Percentiles rank a stretch among this genome's conserved stretches.
Conservation (phyloP, 2,329 filamentous ascomycete species). For the Pseudogymnoascus sp. region DNA sequence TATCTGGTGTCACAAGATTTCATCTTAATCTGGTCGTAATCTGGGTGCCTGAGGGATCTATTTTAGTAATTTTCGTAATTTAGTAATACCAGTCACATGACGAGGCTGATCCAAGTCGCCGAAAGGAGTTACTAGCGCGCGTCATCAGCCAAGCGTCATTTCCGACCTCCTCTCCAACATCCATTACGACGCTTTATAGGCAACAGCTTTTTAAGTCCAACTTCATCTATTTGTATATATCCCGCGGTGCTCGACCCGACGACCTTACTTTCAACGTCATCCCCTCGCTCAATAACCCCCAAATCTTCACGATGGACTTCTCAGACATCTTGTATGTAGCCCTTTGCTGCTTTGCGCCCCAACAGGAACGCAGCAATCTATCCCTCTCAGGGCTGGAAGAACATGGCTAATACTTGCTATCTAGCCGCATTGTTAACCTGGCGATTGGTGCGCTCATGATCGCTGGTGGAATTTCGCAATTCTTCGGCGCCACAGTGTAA, state of each 20-base stretch:
- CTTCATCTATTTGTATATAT: neutral
- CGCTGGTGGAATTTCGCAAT: conserved; percentile 71
- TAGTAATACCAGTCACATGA: neutral
- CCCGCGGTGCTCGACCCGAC: neutral
- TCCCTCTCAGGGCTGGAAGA: conserved; percentile 12
- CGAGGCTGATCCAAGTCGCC: conserved; percentile 1
- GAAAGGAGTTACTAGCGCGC: conserved; percentile 10
- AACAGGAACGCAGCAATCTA: conserved; percentile 14
- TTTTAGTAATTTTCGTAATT: neutral
- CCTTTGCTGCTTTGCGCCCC: conserved; percentile 16
- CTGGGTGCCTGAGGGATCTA: conserved; percentile 1
- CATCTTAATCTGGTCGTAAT: conserved; percentile 1
- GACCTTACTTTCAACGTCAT: neutral
- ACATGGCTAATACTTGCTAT: conserved; percentile 27
- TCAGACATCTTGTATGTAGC: conserved; percentile 79
- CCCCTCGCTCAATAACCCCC: neutral
- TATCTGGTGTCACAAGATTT: conserved; percentile 11
- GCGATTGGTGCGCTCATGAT: conserved; percentile 81
- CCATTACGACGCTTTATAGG: conserved; percentile 10
- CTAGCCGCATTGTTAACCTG: conserved; percentile 90
- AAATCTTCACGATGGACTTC: conserved; percentile 65
- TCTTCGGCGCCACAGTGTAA: conserved; percentile 46
- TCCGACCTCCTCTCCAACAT: neutral
- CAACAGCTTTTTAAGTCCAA: neutral
- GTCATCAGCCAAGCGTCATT: conserved; percentile 10